Evolutionary conservation across 331 rosid genomes (phyloP), one percentile per base, ranked within the genome.

Genomic region (Rosa hybrid): DNA sequence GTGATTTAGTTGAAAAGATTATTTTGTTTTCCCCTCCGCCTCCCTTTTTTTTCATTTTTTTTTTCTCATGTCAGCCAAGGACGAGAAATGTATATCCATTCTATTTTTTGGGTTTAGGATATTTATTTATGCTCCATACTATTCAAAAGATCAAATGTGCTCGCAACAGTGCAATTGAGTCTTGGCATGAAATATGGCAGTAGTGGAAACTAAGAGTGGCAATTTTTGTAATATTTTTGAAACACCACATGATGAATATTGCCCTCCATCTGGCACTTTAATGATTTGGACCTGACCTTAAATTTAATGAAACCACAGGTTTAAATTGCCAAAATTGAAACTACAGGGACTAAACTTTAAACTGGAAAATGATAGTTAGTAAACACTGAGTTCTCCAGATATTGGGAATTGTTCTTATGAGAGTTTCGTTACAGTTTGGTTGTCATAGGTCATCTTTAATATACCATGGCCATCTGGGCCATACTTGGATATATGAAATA

Each of bases 1-100:
- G 71, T 77, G 75, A 45, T 54, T 74, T 75, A 57, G 59, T 83
- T 49, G 39, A 81, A 64, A 38, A 71, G 68, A 50, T 10, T 67
- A 67, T 48, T 79, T 62, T 77, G 12, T 27, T 34, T 34, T 34
- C 39, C 39, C 4, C 39, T 34, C 39, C 0, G 39, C 49, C 8
- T 4, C 21, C 62, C 23, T 8, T 11, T 25, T 11, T 5, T 4
- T 38, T 39, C n/a, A n/a, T n/a, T 8, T 18, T 20, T 18, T 34
- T 34, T 34, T 0, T 34, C 27, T 41, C 9, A 16, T 25, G 5
- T 50, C 60, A 1, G 60, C 7, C 14, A 53, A 30, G 65, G 64
- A 17, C 21, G 17, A 53, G 42, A 30, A 64, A 51, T 62, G 49
- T 75, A 0, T 64, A 30, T 30, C 39, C 20, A 14, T 13, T 16